Percentiles rank a stretch among this genome's conserved stretches.
Evolutionary conservation across 129 eudicot genomes (phyloP).

Genomic region (Oenanthe sinensis): DNA sequence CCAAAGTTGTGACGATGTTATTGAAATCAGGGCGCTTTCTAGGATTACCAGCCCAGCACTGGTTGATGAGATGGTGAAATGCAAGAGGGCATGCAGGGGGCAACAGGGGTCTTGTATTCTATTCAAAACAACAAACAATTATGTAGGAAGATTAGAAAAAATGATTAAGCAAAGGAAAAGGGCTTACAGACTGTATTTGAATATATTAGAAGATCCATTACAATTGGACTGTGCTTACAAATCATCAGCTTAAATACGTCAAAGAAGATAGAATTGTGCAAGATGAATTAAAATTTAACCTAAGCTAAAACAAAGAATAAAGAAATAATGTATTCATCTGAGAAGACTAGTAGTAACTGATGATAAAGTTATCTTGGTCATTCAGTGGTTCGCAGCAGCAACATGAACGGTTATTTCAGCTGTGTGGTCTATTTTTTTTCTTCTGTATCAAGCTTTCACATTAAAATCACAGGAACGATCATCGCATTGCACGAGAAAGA

Average conservation of each 20-base stretch:
- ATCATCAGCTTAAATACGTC: background rate
- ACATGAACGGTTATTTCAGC: background rate
- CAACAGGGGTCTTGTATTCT: conserved; percentile 94
- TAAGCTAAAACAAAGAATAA: background rate
- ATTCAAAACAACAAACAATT: background rate
- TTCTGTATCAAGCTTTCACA: background rate
- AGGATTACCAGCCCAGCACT: conserved; percentile 86
- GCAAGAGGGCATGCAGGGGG: conserved; percentile 64
- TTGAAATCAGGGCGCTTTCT: conserved; percentile 61
- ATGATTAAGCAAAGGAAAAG: background rate
- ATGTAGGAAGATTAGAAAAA: background rate
- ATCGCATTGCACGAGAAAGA: background rate
- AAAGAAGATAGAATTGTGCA: background rate
- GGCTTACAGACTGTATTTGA: background rate
- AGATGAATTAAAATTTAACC: background rate
- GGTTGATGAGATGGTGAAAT: conserved; percentile 50
- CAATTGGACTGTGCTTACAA: background rate
- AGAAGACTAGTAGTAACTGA: background rate
- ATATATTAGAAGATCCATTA: background rate
- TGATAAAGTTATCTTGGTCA: background rate
- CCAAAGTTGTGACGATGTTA: conserved; percentile 59
- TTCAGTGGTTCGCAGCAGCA: background rate
- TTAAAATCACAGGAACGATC: background rate
- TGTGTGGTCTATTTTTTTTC: background rate
- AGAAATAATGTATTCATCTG: background rate